These are phyloP conservation scores for Pulveroboletus sp. DNA, from an alignment of 768 basidiomycete genomes.

Conservation along the genomic window DNA sequence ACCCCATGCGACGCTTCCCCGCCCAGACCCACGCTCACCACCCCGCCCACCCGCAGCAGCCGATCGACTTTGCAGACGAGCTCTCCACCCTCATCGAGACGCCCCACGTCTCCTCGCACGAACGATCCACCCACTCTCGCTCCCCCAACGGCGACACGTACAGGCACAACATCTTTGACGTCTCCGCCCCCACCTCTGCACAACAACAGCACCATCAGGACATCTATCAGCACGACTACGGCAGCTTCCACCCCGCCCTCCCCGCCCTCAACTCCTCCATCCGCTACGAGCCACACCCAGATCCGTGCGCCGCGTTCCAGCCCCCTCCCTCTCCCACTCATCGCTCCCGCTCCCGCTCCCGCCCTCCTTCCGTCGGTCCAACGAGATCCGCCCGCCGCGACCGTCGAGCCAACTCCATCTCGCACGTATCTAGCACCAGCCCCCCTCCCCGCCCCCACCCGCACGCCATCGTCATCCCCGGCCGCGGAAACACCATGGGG, in stretches of 20 bases:
- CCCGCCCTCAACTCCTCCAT: conserved; percentile 50
- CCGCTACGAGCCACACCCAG: conserved; percentile 45
- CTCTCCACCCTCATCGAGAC: conserved; percentile 54
- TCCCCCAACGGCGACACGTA: conserved; percentile 39
- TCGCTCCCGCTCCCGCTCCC: conserved; percentile 45
- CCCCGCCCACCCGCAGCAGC: conserved; percentile 6
- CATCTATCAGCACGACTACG: conserved; percentile 29
- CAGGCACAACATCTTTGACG: conserved; percentile 60
- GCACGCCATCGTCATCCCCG: conserved; percentile 69
- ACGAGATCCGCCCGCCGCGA: conserved; percentile 46
- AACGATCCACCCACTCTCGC: conserved; percentile 41
- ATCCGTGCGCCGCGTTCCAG: conserved; percentile 21
- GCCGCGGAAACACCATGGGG: conserved; percentile 30
- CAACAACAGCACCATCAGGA: conserved; percentile 33
- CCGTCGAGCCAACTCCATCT: conserved; percentile 57
- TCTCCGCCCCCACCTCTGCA: too few species aligned
- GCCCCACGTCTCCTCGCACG: conserved; percentile 32
- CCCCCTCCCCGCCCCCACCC: conserved; percentile 47
- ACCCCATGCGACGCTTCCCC: conserved; percentile 54
- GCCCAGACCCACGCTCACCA: conserved; percentile 16
- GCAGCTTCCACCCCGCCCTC: conserved; percentile 47
- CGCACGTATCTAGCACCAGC: conserved; percentile 48
- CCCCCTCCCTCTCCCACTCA: conserved; percentile 30
- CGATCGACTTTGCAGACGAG: conserved; percentile 64
- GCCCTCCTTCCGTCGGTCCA: conserved; percentile 41